phyloP scores from a whole-genome alignment of 441 rosid species.

The Lepidium campestre region DNA sequence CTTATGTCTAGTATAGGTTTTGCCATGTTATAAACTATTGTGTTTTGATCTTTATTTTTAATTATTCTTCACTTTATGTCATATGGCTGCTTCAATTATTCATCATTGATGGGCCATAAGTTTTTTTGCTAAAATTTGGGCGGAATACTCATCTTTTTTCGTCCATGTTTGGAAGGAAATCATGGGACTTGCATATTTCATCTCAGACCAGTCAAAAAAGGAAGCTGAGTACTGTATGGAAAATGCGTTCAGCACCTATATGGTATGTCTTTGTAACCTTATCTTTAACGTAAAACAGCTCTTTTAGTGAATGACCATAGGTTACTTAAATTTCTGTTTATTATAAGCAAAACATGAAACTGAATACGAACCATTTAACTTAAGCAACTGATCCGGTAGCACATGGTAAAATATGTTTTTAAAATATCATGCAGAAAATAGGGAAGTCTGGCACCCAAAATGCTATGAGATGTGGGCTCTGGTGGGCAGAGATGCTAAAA shows the following conservation, averaged over 20 bases:
- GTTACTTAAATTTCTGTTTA: constrained; percentile 9
- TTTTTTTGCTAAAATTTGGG: constrained; percentile 9
- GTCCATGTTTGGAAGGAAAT: constrained; percentile 66
- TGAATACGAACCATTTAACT: not conserved
- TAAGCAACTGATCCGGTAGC: not conserved
- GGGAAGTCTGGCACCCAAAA: constrained; percentile 77
- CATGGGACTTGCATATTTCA: constrained; percentile 90
- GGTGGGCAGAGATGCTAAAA: constrained; percentile 99
- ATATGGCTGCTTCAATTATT: constrained; percentile 8
- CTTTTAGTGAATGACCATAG: not conserved
- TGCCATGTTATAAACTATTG: constrained; percentile 3
- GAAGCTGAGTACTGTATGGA: constrained; percentile 99
- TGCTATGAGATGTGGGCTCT: constrained; percentile 95
- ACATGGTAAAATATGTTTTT: constrained; percentile 9
- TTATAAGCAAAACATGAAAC: constrained; percentile 11
- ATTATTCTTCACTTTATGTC: not conserved
- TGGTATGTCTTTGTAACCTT: constrained; percentile 43
- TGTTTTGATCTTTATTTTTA: not conserved
- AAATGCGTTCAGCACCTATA: constrained; percentile 85
- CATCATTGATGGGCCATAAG: not conserved
- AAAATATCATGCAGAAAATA: constrained; percentile 53
- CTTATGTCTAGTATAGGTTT: not conserved
- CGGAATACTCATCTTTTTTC: constrained; percentile 19
- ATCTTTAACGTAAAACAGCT: constrained; percentile 4
- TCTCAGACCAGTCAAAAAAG: constrained; percentile 96